These are phyloP conservation scores for Plasmodium adleri DNA, from an alignment of 169 alveolate genomes.

Conservation along the genomic window DNA sequence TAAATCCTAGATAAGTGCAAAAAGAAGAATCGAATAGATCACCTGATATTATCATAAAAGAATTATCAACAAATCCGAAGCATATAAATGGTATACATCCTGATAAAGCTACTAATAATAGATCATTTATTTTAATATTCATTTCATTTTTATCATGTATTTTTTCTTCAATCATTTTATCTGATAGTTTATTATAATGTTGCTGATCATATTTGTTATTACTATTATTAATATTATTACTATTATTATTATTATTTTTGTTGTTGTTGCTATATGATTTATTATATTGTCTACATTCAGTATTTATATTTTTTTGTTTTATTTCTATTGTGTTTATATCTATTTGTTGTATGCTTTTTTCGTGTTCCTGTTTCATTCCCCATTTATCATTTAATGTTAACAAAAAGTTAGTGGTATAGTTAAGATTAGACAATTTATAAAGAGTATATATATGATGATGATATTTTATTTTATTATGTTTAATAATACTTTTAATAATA, in stretches of 20 bases:
- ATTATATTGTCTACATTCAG: no score
- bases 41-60: slow-evolving; percentile 81
- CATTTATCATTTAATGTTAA: no score
- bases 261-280: neutral
- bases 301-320: no score
- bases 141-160: slow-evolving; percentile 68
- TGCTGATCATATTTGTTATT: neutral
- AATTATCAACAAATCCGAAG: slow-evolving; percentile 83
- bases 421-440: no score
- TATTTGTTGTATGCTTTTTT: no score
- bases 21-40: slow-evolving; percentile 81
- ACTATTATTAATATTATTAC: no score
- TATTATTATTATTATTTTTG: neutral
- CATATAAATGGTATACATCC: slow-evolving; percentile 79
- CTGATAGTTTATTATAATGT: neutral
- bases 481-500: no score
- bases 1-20: slow-evolving; percentile 78
- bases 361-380: no score
- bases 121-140: slow-evolving; percentile 57
- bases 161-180: slow-evolving; percentile 38
- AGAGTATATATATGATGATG: neutral
- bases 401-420: no score
- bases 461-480: no score
- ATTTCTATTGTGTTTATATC: no score
- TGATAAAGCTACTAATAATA: slow-evolving; percentile 68